Base-by-base conservation (phyloP, 1,284 basidiomycete species). In the Puccinia triticina region DNA sequence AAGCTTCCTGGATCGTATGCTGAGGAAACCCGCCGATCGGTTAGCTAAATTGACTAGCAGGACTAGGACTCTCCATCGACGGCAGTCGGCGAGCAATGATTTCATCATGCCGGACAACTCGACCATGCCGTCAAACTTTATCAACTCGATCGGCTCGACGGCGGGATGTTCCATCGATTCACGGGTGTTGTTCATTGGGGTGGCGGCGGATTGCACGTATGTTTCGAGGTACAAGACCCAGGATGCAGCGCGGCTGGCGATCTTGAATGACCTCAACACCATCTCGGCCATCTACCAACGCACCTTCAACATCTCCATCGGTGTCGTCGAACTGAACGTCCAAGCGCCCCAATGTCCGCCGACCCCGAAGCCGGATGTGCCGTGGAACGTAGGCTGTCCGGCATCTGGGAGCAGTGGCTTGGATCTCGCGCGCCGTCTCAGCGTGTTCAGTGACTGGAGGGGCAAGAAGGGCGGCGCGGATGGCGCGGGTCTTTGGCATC, bases 121-220 rank as follows among this genome's bases (percentile, higher is more conserved):
- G 8, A 61, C 69, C 40, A 55, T 57, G 14, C 64, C 46, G 23
- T 82, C 61, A 3, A 82, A 82, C 26, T 74, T 69, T 53, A 43
- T 57, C 61, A 64, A 53, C 76, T 59, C 75, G 92, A 86, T 86
- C 59, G 86, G 86, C 5, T 84, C 43, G 88, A 91, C 89, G 0
- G 86, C 87, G 1, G 94, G 94, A 16, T 96, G 94, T 87, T 92
- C 94, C 0, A 91, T 88, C 67, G 89, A 90, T 0, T 92, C 92
- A 86, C 90, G 91, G 88, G 90, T 95, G 82, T 91, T 94, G 32
- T 93, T 92, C 85, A 91, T 94, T 90, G 94, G 94, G 32, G 92
- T 95, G 64, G 94, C 94, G 0, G 92, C 94, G 1, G 94, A 97
- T 87, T 96, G 94, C 87, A 91, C 90, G 84, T 96, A 95, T 85